Evolutionary conservation across 1,284 basidiomycete species (phyloP).

Genomic region (Heliocybe sulcata): DNA sequence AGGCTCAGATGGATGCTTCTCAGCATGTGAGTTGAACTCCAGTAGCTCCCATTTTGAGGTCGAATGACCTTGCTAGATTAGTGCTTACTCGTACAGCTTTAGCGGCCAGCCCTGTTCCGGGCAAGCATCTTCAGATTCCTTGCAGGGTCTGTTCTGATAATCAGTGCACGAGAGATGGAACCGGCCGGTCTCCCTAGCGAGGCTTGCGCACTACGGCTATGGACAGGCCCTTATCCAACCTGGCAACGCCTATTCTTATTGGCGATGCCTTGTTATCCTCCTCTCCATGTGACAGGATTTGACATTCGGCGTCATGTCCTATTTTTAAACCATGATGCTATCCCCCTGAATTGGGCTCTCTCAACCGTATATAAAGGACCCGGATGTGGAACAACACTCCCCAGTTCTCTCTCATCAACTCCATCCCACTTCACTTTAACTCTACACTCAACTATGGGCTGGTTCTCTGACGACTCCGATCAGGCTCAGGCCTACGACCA

Average conservation of each 20-base stretch:
- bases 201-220: background rate
- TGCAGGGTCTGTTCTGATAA: background rate
- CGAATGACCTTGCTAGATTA: background rate
- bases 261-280: background rate
- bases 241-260: background rate
- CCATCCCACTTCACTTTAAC: slow-evolving; percentile 10
- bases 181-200: background rate
- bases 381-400: slow-evolving; percentile 1
- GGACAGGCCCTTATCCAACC: background rate
- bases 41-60: too few relatives aligned
- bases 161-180: background rate
- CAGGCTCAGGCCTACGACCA: slow-evolving; percentile 38
- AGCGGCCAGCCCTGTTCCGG: background rate
- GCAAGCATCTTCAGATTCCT: background rate
- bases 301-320: slow-evolving; percentile 2
- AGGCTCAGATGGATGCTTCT: too few relatives aligned
- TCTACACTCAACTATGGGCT: slow-evolving; percentile 36
- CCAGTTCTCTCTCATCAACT: slow-evolving; percentile 11
- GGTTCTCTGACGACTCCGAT: slow-evolving; percentile 41
- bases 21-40: too few relatives aligned
- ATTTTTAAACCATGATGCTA: slow-evolving; percentile 7
- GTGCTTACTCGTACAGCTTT: background rate
- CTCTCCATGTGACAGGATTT: background rate
- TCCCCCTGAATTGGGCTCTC: background rate
- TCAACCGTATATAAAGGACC: slow-evolving; percentile 18